Conservation (phyloP, 2,329 filamentous ascomycete species). For the Paecilomyces fulvus region DNA sequence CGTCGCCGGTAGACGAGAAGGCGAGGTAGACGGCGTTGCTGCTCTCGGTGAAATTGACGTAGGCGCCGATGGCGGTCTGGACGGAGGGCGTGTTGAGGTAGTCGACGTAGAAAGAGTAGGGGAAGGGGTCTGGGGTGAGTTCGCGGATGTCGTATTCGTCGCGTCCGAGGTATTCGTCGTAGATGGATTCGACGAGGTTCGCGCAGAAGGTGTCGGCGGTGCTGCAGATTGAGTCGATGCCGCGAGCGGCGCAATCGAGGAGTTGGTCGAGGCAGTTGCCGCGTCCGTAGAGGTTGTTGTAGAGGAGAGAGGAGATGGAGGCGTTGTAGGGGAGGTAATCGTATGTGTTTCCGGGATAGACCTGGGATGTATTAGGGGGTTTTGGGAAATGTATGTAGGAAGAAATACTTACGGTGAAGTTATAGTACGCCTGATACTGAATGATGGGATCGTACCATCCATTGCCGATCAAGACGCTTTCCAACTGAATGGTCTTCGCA, state of each 20-base stretch:
- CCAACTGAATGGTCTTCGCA: constrained; percentile 15
- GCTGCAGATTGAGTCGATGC: constrained; percentile 44
- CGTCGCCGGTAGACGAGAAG: constrained; percentile 39
- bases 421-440: constrained; percentile 32
- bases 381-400: background rate
- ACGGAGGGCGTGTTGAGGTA: constrained; percentile 43
- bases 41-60: constrained; percentile 42
- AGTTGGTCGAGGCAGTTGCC: constrained; percentile 54
- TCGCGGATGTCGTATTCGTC: constrained; percentile 45
- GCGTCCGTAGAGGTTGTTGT: constrained; percentile 52
- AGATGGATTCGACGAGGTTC: constrained; percentile 44
- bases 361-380: constrained; percentile 2
- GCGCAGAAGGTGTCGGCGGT: constrained; percentile 50
- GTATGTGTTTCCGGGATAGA: constrained; percentile 29
- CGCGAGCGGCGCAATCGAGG: constrained; percentile 46
- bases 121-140: constrained; percentile 12
- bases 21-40: constrained; percentile 32
- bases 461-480: constrained; percentile 30
- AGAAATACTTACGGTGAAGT: constrained; percentile 18
- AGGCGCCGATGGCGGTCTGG: constrained; percentile 42
- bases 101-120: constrained; percentile 38
- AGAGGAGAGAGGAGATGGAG: constrained; percentile 42
- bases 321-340: constrained; percentile 31
- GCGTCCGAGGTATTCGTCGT: constrained; percentile 44
- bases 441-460: constrained; percentile 32